Evolutionary conservation across 73 alveolate species (phyloP).

Genomic region (Uronychia setigera): DNA sequence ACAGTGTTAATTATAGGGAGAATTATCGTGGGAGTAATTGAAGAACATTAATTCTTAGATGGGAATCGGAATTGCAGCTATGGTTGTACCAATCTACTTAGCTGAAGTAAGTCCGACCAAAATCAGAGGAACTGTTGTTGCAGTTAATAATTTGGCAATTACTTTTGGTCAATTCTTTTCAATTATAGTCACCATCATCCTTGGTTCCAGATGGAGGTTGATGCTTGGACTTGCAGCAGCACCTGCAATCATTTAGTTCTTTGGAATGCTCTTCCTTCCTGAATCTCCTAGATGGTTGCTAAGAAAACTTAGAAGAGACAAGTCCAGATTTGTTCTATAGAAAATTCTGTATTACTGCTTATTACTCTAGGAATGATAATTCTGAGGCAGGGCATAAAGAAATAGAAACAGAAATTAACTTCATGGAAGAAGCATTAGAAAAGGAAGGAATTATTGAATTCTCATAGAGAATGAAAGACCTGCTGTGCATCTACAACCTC

Average conservation of each 20-base stretch:
- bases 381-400: background rate
- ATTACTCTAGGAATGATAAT: background rate
- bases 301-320: background rate
- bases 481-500: background rate
- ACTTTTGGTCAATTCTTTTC: conserved; percentile 63
- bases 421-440: background rate
- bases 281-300: conserved; percentile 48
- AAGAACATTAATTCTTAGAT: background rate
- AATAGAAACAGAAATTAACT: background rate
- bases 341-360: background rate
- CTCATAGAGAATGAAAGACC: conserved; percentile 8
- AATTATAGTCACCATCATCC: conserved; percentile 23
- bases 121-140: conserved; percentile 57
- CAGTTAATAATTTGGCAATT: conserved; percentile 26
- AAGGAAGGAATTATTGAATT: conserved; percentile 4
- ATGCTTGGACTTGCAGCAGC: conserved; percentile 63
- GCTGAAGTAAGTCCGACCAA: conserved; percentile 55
- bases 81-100: conserved; percentile 66
- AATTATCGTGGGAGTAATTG: conserved; percentile 62
- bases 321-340: background rate
- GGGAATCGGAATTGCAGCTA: conserved; percentile 70
- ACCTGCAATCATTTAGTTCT: conserved; percentile 42
- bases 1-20: conserved; percentile 59
- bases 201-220: conserved; percentile 55
- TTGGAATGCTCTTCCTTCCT: conserved; percentile 49